phyloP scores from a whole-genome alignment of 352 stramenopile genomes.

The Phytophthora crassamura region DNA sequence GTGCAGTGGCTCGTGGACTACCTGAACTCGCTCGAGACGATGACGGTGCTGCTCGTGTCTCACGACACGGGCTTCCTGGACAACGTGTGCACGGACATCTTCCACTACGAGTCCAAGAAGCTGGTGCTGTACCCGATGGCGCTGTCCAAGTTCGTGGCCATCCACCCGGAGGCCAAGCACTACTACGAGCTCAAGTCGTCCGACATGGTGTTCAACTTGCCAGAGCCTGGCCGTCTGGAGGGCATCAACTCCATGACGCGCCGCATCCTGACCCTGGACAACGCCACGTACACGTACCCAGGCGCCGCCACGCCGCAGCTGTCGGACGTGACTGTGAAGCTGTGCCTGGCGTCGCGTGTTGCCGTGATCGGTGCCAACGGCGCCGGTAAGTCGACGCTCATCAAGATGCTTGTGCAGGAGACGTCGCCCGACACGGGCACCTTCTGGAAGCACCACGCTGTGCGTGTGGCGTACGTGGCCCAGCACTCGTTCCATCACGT shows the following conservation, averaged over 20 bases:
- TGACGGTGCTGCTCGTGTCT: constrained; percentile 97
- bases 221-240: constrained; percentile 90
- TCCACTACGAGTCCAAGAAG: constrained; percentile 97
- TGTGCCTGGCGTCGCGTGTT: constrained; percentile 96
- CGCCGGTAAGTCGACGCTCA: constrained; percentile 98
- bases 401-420: constrained; percentile 94
- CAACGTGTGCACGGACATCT: constrained; percentile 97
- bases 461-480: constrained; percentile 96
- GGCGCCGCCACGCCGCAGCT: constrained; percentile 89
- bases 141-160: constrained; percentile 90
- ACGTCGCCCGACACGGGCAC: constrained; percentile 76
- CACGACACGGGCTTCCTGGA: constrained; percentile 98
- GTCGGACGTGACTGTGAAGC: constrained; percentile 93
- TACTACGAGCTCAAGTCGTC: constrained; percentile 93
- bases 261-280: constrained; percentile 92
- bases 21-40: constrained; percentile 94
- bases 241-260: constrained; percentile 92
- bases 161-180: constrained; percentile 92
- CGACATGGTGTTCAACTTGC: constrained; percentile 88
- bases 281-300: constrained; percentile 91
- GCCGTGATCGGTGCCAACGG: constrained; percentile 97
- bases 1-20: constrained; percentile 98
- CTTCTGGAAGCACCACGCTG: constrained; percentile 91
- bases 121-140: constrained; percentile 93
- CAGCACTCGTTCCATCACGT: constrained; percentile 98